Percentiles rank a stretch among this genome's conserved stretches.
Evolutionary conservation across 257 asterid species (phyloP).

Genomic region (Mitragyna speciosa): DNA sequence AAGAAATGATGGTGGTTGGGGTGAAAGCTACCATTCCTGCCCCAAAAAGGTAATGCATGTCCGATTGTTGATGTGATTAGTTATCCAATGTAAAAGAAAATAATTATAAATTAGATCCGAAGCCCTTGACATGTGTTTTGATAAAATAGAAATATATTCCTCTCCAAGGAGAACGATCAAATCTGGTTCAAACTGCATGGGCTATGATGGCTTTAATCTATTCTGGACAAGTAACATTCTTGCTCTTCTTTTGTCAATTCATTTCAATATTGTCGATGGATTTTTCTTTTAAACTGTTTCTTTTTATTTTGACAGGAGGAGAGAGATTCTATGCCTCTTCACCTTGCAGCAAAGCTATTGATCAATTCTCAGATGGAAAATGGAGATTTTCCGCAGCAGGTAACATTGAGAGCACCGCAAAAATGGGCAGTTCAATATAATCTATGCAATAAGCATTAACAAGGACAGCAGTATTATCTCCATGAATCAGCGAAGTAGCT

Average conservation of each 20-base stretch:
- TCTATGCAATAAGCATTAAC: too few species aligned
- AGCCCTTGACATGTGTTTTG: background rate
- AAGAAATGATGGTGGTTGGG: conserved; percentile 84
- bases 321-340: conserved; percentile 67
- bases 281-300: background rate
- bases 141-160: conserved; percentile 56
- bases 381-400: conserved; percentile 94
- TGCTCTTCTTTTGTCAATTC: background rate
- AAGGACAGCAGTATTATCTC: background rate
- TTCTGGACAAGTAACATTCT: conserved; percentile 60
- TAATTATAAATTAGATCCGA: background rate
- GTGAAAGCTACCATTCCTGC: conserved; percentile 87
- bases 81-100: background rate
- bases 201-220: conserved; percentile 80
- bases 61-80: too few species aligned
- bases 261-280: too few species aligned
- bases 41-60: conserved; percentile 60
- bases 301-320: conserved; percentile 26
- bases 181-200: conserved; percentile 92
- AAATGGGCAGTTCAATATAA: background rate
- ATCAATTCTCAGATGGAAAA: conserved; percentile 76
- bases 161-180: conserved; percentile 65
- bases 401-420: conserved; percentile 7
- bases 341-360: conserved; percentile 66
- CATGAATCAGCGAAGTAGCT: too few species aligned